Percentiles rank a stretch among this genome's conserved stretches.
Evolutionary conservation across 2,329 filamentous ascomycete species (phyloP).

Genomic region (Camillea tinctor): DNA sequence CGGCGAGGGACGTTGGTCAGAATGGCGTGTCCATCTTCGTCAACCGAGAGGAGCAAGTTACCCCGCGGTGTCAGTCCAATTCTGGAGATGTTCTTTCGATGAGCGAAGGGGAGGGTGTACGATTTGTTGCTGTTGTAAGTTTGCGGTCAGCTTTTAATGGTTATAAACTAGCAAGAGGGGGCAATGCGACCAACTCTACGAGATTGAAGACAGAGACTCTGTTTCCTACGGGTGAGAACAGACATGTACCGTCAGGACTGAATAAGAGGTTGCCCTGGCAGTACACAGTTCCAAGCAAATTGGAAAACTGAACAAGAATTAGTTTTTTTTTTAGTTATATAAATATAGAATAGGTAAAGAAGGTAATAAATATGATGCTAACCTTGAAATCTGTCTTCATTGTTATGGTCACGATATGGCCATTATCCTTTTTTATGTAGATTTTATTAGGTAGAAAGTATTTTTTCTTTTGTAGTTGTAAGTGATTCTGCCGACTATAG

Average conservation of each 20-base stretch:
- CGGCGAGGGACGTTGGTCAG: constrained; percentile 85
- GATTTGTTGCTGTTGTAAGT: constrained; percentile 69
- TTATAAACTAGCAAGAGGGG: background rate
- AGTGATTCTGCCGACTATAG: background rate
- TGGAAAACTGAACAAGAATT: constrained; percentile 72
- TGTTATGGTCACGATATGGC: constrained; percentile 65
- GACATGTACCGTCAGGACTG: constrained; percentile 90
- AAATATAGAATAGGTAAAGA: too few relatives aligned
- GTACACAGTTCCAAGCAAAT: constrained; percentile 96
- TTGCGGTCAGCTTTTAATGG: background rate
- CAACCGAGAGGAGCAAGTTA: constrained; percentile 88
- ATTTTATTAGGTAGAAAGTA: too few relatives aligned
- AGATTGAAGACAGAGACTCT: constrained; percentile 94
- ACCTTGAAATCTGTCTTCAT: constrained; percentile 99
- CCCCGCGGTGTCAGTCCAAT: constrained; percentile 87
- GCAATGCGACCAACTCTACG: constrained; percentile 67
- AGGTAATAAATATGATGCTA: constrained; percentile 23
- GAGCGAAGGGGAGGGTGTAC: constrained; percentile 82
- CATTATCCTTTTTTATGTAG: constrained; percentile 13
- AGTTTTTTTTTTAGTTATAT: too few relatives aligned
- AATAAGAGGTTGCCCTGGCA: constrained; percentile 96
- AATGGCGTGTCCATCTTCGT: constrained; percentile 92
- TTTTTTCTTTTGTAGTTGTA: too few relatives aligned
- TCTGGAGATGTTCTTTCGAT: constrained; percentile 88
- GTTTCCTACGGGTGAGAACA: constrained; percentile 96